Percentiles rank a stretch among this genome's conserved stretches.
Conservation (phyloP, 2,329 filamentous ascomycete species). For the Magnaporthales sp. region DNA sequence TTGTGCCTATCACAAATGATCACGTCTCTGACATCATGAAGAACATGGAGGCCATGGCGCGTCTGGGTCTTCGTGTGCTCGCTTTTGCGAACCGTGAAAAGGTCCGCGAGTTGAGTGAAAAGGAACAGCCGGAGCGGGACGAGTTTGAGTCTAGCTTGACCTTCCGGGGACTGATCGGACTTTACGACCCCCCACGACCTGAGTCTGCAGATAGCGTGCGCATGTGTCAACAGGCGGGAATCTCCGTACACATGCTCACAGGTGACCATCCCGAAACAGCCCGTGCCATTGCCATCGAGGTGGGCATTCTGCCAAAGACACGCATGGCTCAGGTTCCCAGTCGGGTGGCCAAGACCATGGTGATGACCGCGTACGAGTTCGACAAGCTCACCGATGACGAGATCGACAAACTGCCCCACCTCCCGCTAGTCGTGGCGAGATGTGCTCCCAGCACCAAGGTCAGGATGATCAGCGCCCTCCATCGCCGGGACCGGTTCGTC, state of each 20-base stretch:
- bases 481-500: slow-evolving; percentile 49
- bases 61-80: slow-evolving; percentile 45
- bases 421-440: slow-evolving; percentile 52
- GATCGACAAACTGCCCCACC: slow-evolving; percentile 45
- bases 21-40: slow-evolving; percentile 42
- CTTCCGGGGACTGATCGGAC: slow-evolving; percentile 57
- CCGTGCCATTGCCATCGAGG: slow-evolving; percentile 46
- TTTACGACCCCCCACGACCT: slow-evolving; percentile 60
- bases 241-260: slow-evolving; percentile 54
- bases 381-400: slow-evolving; percentile 47
- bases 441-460: slow-evolving; percentile 56
- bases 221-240: slow-evolving; percentile 45
- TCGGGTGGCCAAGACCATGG: slow-evolving; percentile 41
- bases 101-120: slow-evolving; percentile 12
- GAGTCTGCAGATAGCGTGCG: slow-evolving; percentile 52
- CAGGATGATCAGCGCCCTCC: slow-evolving; percentile 61
- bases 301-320: slow-evolving; percentile 4
- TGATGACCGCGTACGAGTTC: slow-evolving; percentile 49
- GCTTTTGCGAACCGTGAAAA: slow-evolving; percentile 38
- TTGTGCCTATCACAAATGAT: slow-evolving; percentile 33
- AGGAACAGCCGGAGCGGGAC: slow-evolving; percentile 33
- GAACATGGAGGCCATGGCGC: slow-evolving; percentile 54
- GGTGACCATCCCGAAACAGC: slow-evolving; percentile 54
- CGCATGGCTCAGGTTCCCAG: slow-evolving; percentile 35
- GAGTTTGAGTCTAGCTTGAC: slow-evolving; percentile 50